phyloP scores from a whole-genome alignment of 495 filamentous ascomycete genomes.

The Penicillium paxilli region DNA sequence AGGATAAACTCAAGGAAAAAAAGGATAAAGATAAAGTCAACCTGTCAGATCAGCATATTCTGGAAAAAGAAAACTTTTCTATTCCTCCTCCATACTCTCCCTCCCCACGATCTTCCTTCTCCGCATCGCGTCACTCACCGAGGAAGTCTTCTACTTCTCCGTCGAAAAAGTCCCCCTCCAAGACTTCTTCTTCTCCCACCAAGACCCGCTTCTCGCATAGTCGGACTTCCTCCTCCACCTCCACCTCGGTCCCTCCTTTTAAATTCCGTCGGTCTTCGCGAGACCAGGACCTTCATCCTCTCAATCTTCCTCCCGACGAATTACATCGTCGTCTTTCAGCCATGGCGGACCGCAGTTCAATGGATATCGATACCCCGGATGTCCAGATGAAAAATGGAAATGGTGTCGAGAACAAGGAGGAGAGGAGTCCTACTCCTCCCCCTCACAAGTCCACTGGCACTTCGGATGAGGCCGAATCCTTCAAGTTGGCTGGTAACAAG shows the following conservation, averaged over 20 bases:
- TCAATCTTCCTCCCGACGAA: constrained; percentile 87
- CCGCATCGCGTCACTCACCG: constrained; percentile 27
- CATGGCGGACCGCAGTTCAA: constrained; percentile 64
- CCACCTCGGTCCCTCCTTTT: constrained; percentile 19
- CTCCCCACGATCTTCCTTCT: constrained; percentile 25
- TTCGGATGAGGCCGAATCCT: constrained; percentile 75
- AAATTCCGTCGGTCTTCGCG: constrained; percentile 46
- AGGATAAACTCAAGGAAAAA: constrained; percentile 16
- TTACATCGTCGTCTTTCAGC: constrained; percentile 68
- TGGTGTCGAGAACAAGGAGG: constrained; percentile 49
- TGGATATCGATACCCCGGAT: constrained; percentile 77
- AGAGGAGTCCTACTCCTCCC: constrained; percentile 71
- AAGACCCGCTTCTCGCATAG: constrained; percentile 33
- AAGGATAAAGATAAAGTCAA: background rate
- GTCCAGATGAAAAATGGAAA: constrained; percentile 50
- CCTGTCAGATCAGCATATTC: no score
- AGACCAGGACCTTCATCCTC: constrained; percentile 73
- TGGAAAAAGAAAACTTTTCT: background rate
- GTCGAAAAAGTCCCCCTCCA: constrained; percentile 20
- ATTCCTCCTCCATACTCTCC: background rate
- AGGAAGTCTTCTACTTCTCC: constrained; percentile 17
- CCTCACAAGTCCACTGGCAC: constrained; percentile 68
- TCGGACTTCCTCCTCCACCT: constrained; percentile 35
- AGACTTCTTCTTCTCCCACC: constrained; percentile 28
- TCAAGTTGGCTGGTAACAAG: constrained; percentile 91